These are phyloP conservation scores for Dendrobium huoshanense DNA, from an alignment of 106 monocot species.

Conservation along the genomic window DNA sequence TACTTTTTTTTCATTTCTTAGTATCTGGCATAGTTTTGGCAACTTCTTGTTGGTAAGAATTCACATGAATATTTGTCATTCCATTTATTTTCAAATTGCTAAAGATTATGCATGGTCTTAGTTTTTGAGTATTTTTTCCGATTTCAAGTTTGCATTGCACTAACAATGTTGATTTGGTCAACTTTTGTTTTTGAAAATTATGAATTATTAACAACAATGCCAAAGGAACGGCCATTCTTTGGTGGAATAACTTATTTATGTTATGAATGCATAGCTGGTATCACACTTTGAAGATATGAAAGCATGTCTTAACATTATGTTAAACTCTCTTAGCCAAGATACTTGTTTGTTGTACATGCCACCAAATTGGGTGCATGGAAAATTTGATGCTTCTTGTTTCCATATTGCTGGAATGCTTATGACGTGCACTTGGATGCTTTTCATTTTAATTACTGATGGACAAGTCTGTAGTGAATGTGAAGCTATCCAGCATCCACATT, in stretches of 20 bases:
- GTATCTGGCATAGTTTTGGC: constrained; percentile 56
- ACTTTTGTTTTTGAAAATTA: not conserved
- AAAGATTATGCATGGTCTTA: not conserved
- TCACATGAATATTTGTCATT: not conserved
- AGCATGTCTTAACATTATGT: not conserved
- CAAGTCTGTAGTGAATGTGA: not conserved
- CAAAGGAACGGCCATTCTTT: not conserved
- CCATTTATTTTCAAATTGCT: not conserved
- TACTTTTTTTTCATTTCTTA: constrained; percentile 65
- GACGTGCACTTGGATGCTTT: not conserved
- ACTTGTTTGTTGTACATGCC: not conserved
- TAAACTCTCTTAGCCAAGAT: not conserved
- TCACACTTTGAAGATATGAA: not conserved
- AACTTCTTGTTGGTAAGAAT: constrained; percentile 66
- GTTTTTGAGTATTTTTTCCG: not conserved
- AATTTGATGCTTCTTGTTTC: not conserved
- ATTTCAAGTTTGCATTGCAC: not conserved
- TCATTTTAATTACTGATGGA: not conserved
- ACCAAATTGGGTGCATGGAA: not conserved
- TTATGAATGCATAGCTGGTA: not conserved
- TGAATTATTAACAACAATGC: not conserved
- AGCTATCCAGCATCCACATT: not conserved
- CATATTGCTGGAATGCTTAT: not conserved
- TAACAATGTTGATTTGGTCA: not conserved
- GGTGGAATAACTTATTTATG: not conserved